Base-by-base conservation (phyloP, 176 grass and related monocot species). In the Tuctoria greenei region DNA sequence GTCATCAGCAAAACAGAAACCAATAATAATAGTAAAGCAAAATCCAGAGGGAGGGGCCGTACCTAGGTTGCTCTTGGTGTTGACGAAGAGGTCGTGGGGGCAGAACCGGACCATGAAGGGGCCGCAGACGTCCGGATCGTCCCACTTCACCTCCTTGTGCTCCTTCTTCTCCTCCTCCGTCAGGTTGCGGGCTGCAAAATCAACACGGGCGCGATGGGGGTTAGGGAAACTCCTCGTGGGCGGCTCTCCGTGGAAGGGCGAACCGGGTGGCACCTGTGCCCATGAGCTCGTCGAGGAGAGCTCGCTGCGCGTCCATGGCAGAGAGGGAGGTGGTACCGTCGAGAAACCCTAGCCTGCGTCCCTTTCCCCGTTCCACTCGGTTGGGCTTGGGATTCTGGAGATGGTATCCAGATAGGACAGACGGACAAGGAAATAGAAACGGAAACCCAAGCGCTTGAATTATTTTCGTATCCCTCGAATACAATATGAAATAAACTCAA, bases 211-310 rank as follows among this genome's bases (percentile, higher is more conserved):
- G 27, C 58, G 74, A 63, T 72, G 54, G 71, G 65, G 70, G 40
- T 46, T 76, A 50, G 57, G 15, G 61, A 47, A 57, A 49, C 20
- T 43, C 18, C 57, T 5, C 2, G 26, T 9, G 31, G 20, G 80
- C 31, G 25, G 75, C 31, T 15, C 28, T 55, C 6, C 43, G 10
- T 64, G 5, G 55, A 16, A 16, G 55, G 73, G 67, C 24, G 42
- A 54, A 77, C 23, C 10, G 27, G 72, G 61, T 10, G 39, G 21
- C 73, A 97, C 95, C 91, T 88, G 91, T 45, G 45, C 93, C 93
- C 93, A 96, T 96, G 79, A 96, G 93, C 85, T 92, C 93, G 63
- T 96, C 93, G 14, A 96, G 93, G 18, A 96, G 85, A 79, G 90
- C 93, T 90, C 93, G 80, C 78, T 96, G 93, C 74, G 89, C 93